These are phyloP conservation scores for Didymellaceae sp. DNA, from an alignment of 2,329 filamentous ascomycete species.

Conservation along the genomic window DNA sequence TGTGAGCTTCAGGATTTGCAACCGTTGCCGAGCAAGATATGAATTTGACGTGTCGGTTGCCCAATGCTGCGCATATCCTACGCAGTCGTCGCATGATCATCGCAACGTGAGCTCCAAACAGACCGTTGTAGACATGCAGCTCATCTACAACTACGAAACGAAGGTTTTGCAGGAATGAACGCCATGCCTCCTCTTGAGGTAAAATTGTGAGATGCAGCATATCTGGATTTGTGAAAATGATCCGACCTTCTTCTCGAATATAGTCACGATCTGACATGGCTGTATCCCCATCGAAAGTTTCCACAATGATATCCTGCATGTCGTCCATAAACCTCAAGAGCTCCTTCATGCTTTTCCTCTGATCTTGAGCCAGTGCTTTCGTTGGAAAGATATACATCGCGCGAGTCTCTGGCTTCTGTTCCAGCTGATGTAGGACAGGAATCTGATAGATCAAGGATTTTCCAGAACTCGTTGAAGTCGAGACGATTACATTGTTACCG, in stretches of 20 bases:
- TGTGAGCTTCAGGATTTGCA: constrained; percentile 88
- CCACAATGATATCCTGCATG: constrained; percentile 77
- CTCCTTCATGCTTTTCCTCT: constrained; percentile 85
- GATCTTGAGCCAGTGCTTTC: constrained; percentile 94
- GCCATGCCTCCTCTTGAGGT: constrained; percentile 89
- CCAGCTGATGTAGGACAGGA: constrained; percentile 85
- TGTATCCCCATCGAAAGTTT: constrained; percentile 96
- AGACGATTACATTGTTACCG: constrained; percentile 86
- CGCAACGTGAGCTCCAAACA: constrained; percentile 92
- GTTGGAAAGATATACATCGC: constrained; percentile 99
- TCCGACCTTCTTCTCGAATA: constrained; percentile 86
- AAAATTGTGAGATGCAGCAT: constrained; percentile 96
- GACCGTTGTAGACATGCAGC: constrained; percentile 93
- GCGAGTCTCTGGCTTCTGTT: constrained; percentile 75
- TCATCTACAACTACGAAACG: constrained; percentile 87
- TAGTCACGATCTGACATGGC: constrained; percentile 77
- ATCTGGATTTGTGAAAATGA: constrained; percentile 97
- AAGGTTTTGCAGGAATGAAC: constrained; percentile 84
- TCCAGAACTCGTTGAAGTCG: constrained; percentile 94
- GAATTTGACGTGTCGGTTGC: constrained; percentile 84
- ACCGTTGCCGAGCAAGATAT: constrained; percentile 97
- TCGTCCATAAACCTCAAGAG: constrained; percentile 81
- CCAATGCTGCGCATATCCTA: constrained; percentile 86
- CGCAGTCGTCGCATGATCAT: constrained; percentile 91
- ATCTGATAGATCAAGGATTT: constrained; percentile 99